Percentiles rank a stretch among this genome's conserved stretches.
Evolutionary conservation across 768 basidiomycete species (phyloP).

Genomic region (Boletus pseudopeckii): DNA sequence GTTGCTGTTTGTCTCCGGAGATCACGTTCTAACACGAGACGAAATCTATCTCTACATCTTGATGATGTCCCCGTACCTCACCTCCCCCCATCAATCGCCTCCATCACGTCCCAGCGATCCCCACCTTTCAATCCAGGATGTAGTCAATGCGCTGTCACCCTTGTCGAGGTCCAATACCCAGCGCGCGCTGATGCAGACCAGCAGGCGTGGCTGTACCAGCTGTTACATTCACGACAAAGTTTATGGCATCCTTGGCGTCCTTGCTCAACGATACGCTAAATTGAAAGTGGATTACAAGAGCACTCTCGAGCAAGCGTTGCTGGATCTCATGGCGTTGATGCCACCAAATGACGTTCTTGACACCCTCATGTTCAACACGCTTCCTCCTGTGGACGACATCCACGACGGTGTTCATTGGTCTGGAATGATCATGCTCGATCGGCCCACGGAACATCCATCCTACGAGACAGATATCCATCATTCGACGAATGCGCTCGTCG

Average conservation of each 20-base stretch:
- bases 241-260: conserved; percentile 9
- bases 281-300: conserved; percentile 2
- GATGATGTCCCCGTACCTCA: conserved; percentile 12
- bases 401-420: conserved; percentile 4
- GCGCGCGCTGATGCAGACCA: conserved; percentile 9
- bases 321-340: conserved; percentile 9
- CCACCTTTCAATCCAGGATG: conserved; percentile 3
- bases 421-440: conserved; percentile 8
- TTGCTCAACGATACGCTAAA: background rate
- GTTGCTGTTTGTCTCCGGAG: conserved; percentile 10
- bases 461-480: conserved; percentile 5
- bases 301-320: background rate
- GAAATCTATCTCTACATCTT: conserved; percentile 7
- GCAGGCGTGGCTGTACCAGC: background rate
- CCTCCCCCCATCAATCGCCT: background rate
- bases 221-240: conserved; percentile 1
- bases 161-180: conserved; percentile 1
- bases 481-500: background rate
- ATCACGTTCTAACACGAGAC: conserved; percentile 1
- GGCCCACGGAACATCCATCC: conserved; percentile 9
- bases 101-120: background rate
- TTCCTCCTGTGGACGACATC: background rate
- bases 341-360: conserved; percentile 7
- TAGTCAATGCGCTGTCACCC: conserved; percentile 10
- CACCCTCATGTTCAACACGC: conserved; percentile 10